phyloP scores from a whole-genome alignment of 2,329 filamentous ascomycete genomes.

The Pestalotiopsis sp. region DNA sequence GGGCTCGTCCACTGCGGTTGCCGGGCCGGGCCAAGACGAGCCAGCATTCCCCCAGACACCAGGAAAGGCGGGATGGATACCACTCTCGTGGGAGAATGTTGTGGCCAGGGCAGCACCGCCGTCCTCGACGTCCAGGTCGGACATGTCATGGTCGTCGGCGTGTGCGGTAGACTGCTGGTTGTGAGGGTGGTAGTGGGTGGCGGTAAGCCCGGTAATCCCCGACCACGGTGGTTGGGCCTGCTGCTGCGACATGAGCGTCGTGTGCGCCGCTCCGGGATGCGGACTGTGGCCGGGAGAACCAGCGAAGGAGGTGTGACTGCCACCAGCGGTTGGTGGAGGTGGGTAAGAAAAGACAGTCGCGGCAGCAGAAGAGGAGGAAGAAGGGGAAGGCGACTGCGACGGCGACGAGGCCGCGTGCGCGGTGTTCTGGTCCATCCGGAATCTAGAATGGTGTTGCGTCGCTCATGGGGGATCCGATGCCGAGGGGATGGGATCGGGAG shows the following conservation, averaged over 20 bases:
- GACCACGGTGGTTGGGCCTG: neutral
- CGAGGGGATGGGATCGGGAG: neutral
- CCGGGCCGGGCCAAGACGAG: neutral
- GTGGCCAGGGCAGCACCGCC: constrained; percentile 19
- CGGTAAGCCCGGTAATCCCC: neutral
- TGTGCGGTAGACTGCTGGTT: constrained; percentile 10
- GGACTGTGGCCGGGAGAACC: neutral
- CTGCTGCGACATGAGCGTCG: neutral
- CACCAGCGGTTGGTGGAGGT: neutral
- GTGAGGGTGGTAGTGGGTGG: neutral
- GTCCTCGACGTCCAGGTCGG: constrained; percentile 28
- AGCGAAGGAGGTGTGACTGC: neutral
- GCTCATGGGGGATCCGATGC: neutral
- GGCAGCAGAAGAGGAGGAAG: neutral
- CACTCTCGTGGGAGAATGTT: neutral
- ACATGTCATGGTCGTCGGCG: constrained; percentile 21
- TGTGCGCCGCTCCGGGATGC: neutral
- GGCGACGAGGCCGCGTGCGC: neutral
- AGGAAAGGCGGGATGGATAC: neutral
- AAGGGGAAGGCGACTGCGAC: neutral
- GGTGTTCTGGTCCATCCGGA: neutral
- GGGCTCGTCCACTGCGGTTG: neutral
- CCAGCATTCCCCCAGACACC: neutral
- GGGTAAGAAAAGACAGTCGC: neutral
- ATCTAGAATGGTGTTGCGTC: neutral